A percentile compares a stretch with the other conserved stretches of the same genome.
These are phyloP conservation scores for Obelidium mucronatum DNA, from an alignment of 192 early-diverging fungal species.

Conservation along the genomic window DNA sequence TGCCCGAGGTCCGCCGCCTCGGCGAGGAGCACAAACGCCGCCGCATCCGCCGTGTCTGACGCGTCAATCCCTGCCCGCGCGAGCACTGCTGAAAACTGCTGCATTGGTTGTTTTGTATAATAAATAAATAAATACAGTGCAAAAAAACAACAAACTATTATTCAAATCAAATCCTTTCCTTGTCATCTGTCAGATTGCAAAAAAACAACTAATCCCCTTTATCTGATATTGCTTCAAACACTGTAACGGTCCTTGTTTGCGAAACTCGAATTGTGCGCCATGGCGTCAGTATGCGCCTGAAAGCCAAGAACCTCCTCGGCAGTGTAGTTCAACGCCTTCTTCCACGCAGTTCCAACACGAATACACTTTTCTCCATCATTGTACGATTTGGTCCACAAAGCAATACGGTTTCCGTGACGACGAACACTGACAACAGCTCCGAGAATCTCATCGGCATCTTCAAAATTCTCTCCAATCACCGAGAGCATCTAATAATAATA, in stretches of 20 bases:
- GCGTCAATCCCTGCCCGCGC: not conserved
- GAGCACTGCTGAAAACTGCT: not conserved
- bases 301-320: conserved; percentile 45
- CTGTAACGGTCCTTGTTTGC: conserved; percentile 39
- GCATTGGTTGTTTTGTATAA: too few species aligned
- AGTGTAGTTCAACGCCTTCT: conserved; percentile 33
- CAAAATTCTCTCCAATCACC: conserved; percentile 48
- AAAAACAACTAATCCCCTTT: too few species aligned
- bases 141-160: too few species aligned
- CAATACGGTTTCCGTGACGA: conserved; percentile 79
- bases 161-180: too few species aligned
- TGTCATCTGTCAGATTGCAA: too few species aligned
- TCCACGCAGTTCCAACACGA: conserved; percentile 43
- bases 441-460: conserved; percentile 17
- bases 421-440: conserved; percentile 12
- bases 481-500: conserved; percentile 80
- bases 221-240: too few species aligned
- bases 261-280: conserved; percentile 40
- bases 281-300: conserved; percentile 52
- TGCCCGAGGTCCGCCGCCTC: not conserved
- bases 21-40: not conserved
- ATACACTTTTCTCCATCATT: conserved; percentile 18
- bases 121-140: too few species aligned
- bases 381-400: conserved; percentile 68
- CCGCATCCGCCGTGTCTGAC: not conserved